Percentiles rank a stretch among this genome's conserved stretches.
These are phyloP conservation scores for Ormosia emarginata DNA, from an alignment of 306 rosid genomes.

Conservation along the genomic window DNA sequence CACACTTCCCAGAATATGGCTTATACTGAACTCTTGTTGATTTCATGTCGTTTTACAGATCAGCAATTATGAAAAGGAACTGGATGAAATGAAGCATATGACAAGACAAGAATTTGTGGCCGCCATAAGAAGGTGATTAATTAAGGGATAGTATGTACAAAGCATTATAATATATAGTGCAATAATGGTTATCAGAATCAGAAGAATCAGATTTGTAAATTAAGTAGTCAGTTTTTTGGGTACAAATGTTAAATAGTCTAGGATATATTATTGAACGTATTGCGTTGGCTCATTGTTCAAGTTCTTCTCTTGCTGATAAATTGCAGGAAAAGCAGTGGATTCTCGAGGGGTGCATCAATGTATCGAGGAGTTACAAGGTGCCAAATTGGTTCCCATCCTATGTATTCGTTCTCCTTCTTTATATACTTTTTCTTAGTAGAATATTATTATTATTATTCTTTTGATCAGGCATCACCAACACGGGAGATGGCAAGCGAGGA, in stretches of 20 bases:
- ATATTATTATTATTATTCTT: neutral
- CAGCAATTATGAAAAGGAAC: slow-evolving; percentile 87
- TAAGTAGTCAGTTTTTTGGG: neutral
- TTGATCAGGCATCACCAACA: slow-evolving; percentile 90
- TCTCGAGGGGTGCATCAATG: slow-evolving; percentile 99
- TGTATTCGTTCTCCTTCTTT: neutral
- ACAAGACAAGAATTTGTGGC: slow-evolving; percentile 99
- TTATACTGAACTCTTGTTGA: neutral
- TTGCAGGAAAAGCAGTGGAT: slow-evolving; percentile 96
- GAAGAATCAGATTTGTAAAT: neutral
- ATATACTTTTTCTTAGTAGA: neutral
- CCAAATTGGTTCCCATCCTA: neutral
- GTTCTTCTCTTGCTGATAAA: neutral
- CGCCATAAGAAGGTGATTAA: slow-evolving; percentile 73
- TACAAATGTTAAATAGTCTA: neutral
- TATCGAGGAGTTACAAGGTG: slow-evolving; percentile 99
- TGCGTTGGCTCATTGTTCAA: neutral
- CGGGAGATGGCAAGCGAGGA: slow-evolving; percentile 99
- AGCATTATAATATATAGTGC: neutral
- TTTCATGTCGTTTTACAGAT: slow-evolving; percentile 43
- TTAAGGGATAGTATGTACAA: neutral
- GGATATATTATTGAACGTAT: neutral
- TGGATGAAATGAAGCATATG: slow-evolving; percentile 97
- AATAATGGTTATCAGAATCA: neutral
- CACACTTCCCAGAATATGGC: neutral